Base-by-base conservation (phyloP, 2,329 filamentous ascomycete genomes). In the Trichoderma cornu-damae region DNA sequence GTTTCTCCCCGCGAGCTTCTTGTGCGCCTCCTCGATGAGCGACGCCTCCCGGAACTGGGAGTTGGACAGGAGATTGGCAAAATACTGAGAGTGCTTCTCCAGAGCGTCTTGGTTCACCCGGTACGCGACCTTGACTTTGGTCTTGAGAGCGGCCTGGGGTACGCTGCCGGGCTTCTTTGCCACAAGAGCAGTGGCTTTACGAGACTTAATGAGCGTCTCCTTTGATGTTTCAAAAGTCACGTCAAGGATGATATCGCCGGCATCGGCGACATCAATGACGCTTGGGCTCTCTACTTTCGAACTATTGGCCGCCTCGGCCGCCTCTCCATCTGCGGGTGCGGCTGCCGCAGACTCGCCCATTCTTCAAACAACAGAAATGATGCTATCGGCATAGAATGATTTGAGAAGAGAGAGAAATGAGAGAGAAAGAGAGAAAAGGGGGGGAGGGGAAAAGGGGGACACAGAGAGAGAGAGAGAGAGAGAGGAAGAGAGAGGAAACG, bases 1-100 rank as follows among this genome's bases (percentile, higher is more conserved):
- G 51, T 79, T 75, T 22, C 71, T 68, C 7, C 77, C 64, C 2
- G 73, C 70, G 14, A 90, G 75, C 3, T 71, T 69, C 4, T 72
- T 74, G 42, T 87, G 78, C 5, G 75, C 73, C 2, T 75, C 73
- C 9, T 76, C 70, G 38, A 90, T 75, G 34, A 77, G 68, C 47
- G 77, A 76, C 6, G 82, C 81, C 72, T 91, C 86, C 54, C 79
- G 74, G 67, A 90, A 89, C 56, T 82, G 75, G 2, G 75, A 76
- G 60, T 85, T 81, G 8, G 82, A 80, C 2, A 91, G 76, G 14
- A 91, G 77, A 57, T 82, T 83, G 56, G 77, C 78, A 68, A 91
- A 91, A 69, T 90, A 91, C 57, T 80, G 81, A 4, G 87, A 90
- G 60, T 82, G 77, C 60, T 75, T 75, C 69, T 78, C 81, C 32